Base-by-base conservation (phyloP, 257 asterid genomes). In the Primulina eburnea region DNA sequence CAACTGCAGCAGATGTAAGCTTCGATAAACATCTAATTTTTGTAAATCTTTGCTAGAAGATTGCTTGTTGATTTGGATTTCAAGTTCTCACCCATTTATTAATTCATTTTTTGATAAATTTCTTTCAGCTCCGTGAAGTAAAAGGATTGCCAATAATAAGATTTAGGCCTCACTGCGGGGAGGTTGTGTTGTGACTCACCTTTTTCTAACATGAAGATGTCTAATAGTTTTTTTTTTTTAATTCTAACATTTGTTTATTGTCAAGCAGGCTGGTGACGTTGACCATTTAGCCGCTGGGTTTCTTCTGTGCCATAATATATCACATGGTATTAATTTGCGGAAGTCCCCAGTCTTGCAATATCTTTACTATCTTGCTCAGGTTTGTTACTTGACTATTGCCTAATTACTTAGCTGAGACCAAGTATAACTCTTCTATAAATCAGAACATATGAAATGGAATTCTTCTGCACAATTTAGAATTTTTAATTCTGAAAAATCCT, bases 281-380 rank as follows among this genome's bases (percentile, higher is more conserved):
- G 99, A 94, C 75, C 99, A 94, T 82, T 84, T 94, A 68, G 99
- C 97, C 65, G 97, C 99, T 75, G 97, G 96, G 34, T 90, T 94
- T 83, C 95, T 94, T 76, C 72, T 86, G 34, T 86, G 90, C 69
- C 98, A 92, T 71, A 92, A 89, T 79, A 89, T 92, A 76, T 84
- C 98, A 62, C 98, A 92, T 64, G 98, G 98, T 56, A 92, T 92
- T 76, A 92, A 89, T 74, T 82, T 92, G 83, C 84, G 98, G 64
- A 92, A 92, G 77, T 79, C 95, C 47, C 98, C 96, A 17, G 96
- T 89, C 73, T 70, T 90, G 81, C 97, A 93, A 75, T 93, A 93
- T 81, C 86, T 93, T 8, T 90, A 89, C 83, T 93, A 90, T 83
- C 96, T 93, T 6, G 94, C 99, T 60, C 97, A 93, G 99, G 99